Evolutionary conservation across 176 grass and related monocot species (phyloP).

Genomic region (Chrysopogon serrulatus): DNA sequence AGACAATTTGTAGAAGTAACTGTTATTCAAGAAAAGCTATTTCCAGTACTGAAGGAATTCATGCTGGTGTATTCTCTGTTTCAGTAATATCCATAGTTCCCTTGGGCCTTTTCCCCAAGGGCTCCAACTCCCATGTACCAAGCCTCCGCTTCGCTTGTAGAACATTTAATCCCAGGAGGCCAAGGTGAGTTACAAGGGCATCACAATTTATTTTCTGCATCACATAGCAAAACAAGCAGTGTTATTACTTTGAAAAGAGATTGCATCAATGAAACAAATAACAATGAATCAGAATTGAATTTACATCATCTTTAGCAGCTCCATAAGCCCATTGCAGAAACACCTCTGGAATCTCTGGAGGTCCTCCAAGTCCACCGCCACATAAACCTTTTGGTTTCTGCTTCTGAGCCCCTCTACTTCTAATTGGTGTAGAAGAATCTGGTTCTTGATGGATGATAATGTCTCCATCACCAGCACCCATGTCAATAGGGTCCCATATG

Average conservation of each 20-base stretch:
- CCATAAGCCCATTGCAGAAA: not conserved
- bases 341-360: not conserved
- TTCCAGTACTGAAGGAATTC: not conserved
- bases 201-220: not conserved
- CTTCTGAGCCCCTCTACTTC: not conserved
- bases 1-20: slow-evolving; percentile 64
- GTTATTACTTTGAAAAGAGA: not conserved
- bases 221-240: not conserved
- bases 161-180: not conserved
- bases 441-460: not conserved
- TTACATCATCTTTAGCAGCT: not conserved
- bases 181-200: not conserved
- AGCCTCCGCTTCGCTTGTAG: not conserved
- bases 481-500: not conserved
- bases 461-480: not conserved
- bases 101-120: not conserved
- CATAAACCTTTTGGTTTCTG: not conserved
- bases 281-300: not conserved
- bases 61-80: not conserved
- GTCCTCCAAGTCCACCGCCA: not conserved
- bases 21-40: not conserved
- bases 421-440: not conserved
- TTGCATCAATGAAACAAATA: not conserved
- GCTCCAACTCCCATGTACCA: not conserved
- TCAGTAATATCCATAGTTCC: not conserved